These are phyloP conservation scores for Camelina hispida DNA, from an alignment of 345 rosid species.

Conservation along the genomic window DNA sequence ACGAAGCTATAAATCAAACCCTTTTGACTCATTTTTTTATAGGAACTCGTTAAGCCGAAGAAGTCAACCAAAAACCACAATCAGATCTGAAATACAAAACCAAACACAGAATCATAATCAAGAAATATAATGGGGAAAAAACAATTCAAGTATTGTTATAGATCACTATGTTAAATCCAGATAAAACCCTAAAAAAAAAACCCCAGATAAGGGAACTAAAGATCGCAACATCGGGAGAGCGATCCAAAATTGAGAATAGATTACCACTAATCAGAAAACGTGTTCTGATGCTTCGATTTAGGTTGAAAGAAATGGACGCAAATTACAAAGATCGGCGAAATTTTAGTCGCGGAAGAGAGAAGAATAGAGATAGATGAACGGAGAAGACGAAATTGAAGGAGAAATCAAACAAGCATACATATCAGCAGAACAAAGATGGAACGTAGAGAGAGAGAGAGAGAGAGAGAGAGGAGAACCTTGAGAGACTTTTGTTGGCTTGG, in stretches of 20 bases:
- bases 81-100: constrained; percentile 39
- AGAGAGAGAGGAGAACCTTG: constrained; percentile 17
- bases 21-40: constrained; percentile 67
- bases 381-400: constrained; percentile 26
- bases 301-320: background rate
- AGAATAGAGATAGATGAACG: background rate
- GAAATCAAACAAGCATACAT: background rate
- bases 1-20: constrained; percentile 98
- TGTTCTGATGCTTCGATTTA: constrained; percentile 13
- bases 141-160: background rate
- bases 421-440: background rate
- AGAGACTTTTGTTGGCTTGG: constrained; percentile 24
- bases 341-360: background rate
- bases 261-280: background rate
- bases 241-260: background rate
- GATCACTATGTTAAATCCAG: constrained; percentile 15
- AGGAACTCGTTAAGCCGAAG: constrained; percentile 27
- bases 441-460: background rate
- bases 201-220: background rate
- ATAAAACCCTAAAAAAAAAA: constrained; percentile 20
- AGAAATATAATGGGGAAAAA: background rate
- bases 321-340: constrained; percentile 26
- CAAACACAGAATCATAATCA: constrained; percentile 2
- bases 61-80: constrained; percentile 36
- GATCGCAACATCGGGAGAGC: constrained; percentile 20